Base-by-base conservation (phyloP, 441 rosid genomes). In the Arabidopsis hybrid region DNA sequence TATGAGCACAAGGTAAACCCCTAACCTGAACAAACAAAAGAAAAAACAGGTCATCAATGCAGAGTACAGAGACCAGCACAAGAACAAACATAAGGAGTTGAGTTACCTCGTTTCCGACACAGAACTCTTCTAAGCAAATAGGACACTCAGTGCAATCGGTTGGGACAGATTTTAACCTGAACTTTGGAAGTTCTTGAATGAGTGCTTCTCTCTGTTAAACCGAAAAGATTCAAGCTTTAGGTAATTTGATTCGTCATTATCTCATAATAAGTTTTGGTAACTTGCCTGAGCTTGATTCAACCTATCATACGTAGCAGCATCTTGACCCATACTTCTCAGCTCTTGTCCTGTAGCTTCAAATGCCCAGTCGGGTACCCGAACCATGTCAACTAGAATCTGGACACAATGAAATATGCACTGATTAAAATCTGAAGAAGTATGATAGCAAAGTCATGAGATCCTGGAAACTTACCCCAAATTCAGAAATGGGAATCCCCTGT, bases 291-390 rank as follows among this genome's bases (percentile, higher is more conserved):
- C 6, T 50, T 13, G 55, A 18, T 31, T 50, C 55, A 50, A 50
- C 29, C 29, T 26, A 26, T 51, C n/a, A 51, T 51, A 51, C 7
- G 56, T 51, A 51, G 32, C 56, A 51, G 56, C 32, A 18, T 51
- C 56, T 51, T 18, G 56, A 3, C 32, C 10, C 56, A 10, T 51
- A 51, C 34, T 51, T 21, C 4, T 51, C 57, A 51, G 10, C 57
- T 21, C 57, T 51, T 51, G 34, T 51, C 57, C 57, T 8, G 57
- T 14, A 51, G 57, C 57, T 4, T 51, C 57, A 2, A 51, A 51
- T 51, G 57, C 57, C 34, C 34, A 51, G 57, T 51, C n/a, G 8
- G 57, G 57, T 51, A 51, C 57, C 57, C 57, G 2, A 51, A 51
- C 34, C 57, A 51, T 51, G 5, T 51, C 34, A 26, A 51, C 34